A percentile compares a stretch with the other conserved stretches of the same genome.
These are phyloP conservation scores for Trametes coccinea DNA, from an alignment of 768 basidiomycete species.

Conservation along the genomic window DNA sequence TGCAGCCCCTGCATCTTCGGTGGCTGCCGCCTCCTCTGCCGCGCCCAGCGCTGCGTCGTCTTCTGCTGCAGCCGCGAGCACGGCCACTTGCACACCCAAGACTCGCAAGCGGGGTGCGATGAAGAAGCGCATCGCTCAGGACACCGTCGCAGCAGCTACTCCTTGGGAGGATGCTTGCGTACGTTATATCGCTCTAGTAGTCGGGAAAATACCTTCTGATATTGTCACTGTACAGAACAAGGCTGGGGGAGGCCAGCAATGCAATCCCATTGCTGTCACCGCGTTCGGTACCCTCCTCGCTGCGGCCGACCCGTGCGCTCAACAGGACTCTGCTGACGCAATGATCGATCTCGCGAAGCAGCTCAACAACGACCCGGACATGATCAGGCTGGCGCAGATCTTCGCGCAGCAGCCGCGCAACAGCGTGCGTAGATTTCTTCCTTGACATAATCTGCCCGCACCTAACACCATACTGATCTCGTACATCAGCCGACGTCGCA, in stretches of 20 bases:
- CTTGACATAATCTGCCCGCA: neutral
- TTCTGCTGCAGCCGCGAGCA: neutral
- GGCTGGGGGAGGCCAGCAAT: constrained; percentile 52
- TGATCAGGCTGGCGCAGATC: constrained; percentile 54
- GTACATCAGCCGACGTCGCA: constrained; percentile 16
- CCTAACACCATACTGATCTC: too few species aligned
- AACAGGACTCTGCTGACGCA: constrained; percentile 49
- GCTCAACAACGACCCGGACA: constrained; percentile 44
- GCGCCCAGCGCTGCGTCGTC: neutral
- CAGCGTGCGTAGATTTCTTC: constrained; percentile 36
- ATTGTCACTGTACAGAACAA: neutral
- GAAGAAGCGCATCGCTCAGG: constrained; percentile 14
- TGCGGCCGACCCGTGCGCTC: constrained; percentile 40
- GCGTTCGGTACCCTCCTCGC: constrained; percentile 61
- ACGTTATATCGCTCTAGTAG: neutral
- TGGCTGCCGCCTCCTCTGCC: neutral
- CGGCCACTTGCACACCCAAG: neutral
- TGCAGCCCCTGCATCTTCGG: neutral
- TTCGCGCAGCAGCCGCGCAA: constrained; percentile 61
- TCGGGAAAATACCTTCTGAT: neutral
- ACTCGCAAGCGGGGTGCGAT: neutral
- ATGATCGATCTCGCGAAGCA: constrained; percentile 52
- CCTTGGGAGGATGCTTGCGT: constrained; percentile 13
- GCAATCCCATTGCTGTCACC: constrained; percentile 55
- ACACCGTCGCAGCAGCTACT: constrained; percentile 1